A percentile compares a stretch with the other conserved stretches of the same genome.
Evolutionary conservation across 2,329 filamentous ascomycete genomes (phyloP).

Genomic region (Pezicula neosporulosa): DNA sequence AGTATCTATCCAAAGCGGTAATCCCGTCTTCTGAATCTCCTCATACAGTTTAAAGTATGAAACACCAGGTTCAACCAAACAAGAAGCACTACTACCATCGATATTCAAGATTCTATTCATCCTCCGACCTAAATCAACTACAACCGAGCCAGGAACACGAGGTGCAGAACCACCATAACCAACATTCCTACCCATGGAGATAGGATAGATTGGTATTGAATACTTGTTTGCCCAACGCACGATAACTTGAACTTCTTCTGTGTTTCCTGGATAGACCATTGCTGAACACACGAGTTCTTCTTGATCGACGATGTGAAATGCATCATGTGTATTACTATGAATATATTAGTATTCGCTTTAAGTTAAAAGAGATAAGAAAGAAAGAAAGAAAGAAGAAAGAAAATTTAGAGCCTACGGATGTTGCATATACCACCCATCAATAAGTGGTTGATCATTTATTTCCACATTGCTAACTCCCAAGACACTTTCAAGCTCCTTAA

Average conservation of each 20-base stretch:
- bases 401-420: constrained; percentile 24
- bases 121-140: constrained; percentile 46
- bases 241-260: constrained; percentile 42
- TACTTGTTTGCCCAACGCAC: constrained; percentile 42
- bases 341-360: constrained; percentile 4
- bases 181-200: constrained; percentile 45
- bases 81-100: constrained; percentile 45
- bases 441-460: constrained; percentile 23
- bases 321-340: constrained; percentile 37
- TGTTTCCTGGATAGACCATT: constrained; percentile 38
- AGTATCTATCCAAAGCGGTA: constrained; percentile 11
- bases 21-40: constrained; percentile 29
- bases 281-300: constrained; percentile 40
- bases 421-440: constrained; percentile 33
- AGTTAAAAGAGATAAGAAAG: too few species aligned
- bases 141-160: constrained; percentile 44
- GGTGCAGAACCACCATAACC: constrained; percentile 53
- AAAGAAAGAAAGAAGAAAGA: too few species aligned
- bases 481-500: constrained; percentile 9
- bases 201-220: constrained; percentile 43
- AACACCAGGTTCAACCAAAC: constrained; percentile 52
- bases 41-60: constrained; percentile 48
- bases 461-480: constrained; percentile 22
- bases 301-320: constrained; percentile 37
- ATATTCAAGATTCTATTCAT: constrained; percentile 51